Conservation (phyloP, 2,329 filamentous ascomycete genomes). For the Alternaria panax region DNA sequence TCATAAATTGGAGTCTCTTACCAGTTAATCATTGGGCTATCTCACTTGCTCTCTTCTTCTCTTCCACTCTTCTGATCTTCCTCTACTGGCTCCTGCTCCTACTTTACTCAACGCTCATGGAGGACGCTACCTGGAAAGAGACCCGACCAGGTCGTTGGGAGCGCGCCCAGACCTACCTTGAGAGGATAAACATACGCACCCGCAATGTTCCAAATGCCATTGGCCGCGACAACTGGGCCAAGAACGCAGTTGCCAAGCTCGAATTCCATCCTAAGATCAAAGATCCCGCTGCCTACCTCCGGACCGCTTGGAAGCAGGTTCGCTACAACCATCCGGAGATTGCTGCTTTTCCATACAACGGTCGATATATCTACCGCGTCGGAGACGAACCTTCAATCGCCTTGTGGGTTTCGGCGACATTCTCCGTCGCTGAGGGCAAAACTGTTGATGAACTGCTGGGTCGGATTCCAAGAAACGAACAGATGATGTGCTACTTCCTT, state of each 20-base stretch:
- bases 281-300: conserved; percentile 27
- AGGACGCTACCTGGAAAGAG: conserved; percentile 28
- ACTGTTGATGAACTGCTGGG: conserved; percentile 31
- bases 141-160: conserved; percentile 37
- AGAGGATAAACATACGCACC: conserved; percentile 33
- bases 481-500: conserved; percentile 37
- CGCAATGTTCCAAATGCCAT: conserved; percentile 35
- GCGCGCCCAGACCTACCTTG: conserved; percentile 31
- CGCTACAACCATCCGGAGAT: conserved; percentile 37
- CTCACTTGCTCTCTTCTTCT: background rate
- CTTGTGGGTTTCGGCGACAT: conserved; percentile 35
- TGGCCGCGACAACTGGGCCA: conserved; percentile 37
- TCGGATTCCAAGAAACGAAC: conserved; percentile 34
- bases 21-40: background rate
- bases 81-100: background rate
- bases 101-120: conserved; percentile 1
- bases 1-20: no score
- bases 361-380: conserved; percentile 32
- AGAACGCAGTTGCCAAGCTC: conserved; percentile 34
- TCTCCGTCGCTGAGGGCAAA: conserved; percentile 25
- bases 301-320: conserved; percentile 36
- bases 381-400: conserved; percentile 29
- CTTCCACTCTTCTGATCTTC: background rate
- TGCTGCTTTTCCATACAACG: conserved; percentile 35
- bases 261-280: conserved; percentile 28